Conservation (phyloP, 116 monocot genomes). For the Zostera marina region DNA sequence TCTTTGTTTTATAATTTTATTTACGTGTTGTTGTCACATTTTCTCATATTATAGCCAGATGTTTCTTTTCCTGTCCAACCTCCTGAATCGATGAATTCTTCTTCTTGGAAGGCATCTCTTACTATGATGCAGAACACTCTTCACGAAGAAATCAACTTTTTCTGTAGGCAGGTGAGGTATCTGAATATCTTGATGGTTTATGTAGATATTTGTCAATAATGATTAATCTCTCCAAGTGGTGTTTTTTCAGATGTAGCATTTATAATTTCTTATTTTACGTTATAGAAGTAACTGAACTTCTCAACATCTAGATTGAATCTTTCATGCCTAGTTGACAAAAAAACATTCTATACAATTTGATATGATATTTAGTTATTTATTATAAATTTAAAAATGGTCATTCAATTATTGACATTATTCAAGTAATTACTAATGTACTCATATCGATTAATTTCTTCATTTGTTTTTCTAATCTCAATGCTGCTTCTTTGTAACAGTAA, state of each 20-base stretch:
- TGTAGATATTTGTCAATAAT: background rate
- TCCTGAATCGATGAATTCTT: slow-evolving; percentile 36
- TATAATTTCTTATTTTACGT: too few relatives aligned
- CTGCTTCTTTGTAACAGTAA: background rate
- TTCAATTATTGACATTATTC: too few relatives aligned
- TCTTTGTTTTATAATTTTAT: slow-evolving; percentile 2
- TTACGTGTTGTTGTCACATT: slow-evolving; percentile 3
- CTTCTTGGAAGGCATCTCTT: slow-evolving; percentile 34
- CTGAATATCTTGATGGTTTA: background rate
- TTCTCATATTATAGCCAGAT: slow-evolving; percentile 58
- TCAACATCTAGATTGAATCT: too few relatives aligned
- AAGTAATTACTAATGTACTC: too few relatives aligned
- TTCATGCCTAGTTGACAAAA: too few relatives aligned
- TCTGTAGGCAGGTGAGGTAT: slow-evolving; percentile 71
- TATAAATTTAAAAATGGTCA: too few relatives aligned
- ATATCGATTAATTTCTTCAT: too few relatives aligned
- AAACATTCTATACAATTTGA: too few relatives aligned
- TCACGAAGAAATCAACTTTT: slow-evolving; percentile 85
- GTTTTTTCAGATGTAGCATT: too few relatives aligned
- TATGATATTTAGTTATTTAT: too few relatives aligned
- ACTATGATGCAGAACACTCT: slow-evolving; percentile 55
- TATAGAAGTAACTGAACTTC: too few relatives aligned
- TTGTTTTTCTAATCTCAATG: background rate
- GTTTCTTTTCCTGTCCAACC: slow-evolving; percentile 76
- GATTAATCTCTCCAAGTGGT: too few relatives aligned